Base-by-base conservation (phyloP, 1,284 basidiomycete genomes). In the Tylopilus sp. region DNA sequence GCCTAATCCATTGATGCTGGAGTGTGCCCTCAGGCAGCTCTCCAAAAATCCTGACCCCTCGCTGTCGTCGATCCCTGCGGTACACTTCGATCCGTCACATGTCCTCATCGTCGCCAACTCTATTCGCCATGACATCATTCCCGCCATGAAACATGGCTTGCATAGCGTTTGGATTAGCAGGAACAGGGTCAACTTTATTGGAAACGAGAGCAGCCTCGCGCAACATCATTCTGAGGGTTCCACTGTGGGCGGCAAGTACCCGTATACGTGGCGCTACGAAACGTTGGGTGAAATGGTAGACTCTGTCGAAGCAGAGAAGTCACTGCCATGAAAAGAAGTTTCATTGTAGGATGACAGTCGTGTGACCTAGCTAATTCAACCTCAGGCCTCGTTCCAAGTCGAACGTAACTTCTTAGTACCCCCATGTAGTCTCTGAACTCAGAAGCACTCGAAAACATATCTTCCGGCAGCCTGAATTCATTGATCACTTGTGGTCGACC, bases 91-190 rank as follows among this genome's bases (percentile, higher is more conserved):
- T 68, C 78, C 84, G 70, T 79, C 79, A 22, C 81, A 83, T 58
- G 90, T 87, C 22, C 77, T 88, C 22, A 78, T 85, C 58, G 82
- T 90, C 16, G 90, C 90, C 39, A 86, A 89, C 69, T 90, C 89
- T 67, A 72, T 89, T 62, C 77, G 75, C 36, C 89, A 90, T 67
- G 90, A 91, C 69, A 84, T 89, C 67, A 81, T 80, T 47, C 87
- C 91, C 9, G 86, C 87, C 47, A 81, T 80, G 63, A 75, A 80
- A 65, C 77, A 86, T 19, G 85, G 85, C 1, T 74, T 92, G 36
- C 74, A 67, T n/a, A 87, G 84, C 39, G 85, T 87, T 39, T 92
- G 89, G 87, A 91, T 92, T 66, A 85, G 89, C 61, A 81, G 90
- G 39, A 74, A 82, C 64, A 83, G 81, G 4, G 83, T 84, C n/a